phyloP scores from a whole-genome alignment of 306 rosid species.

The Elaeagnus macrophylla region DNA sequence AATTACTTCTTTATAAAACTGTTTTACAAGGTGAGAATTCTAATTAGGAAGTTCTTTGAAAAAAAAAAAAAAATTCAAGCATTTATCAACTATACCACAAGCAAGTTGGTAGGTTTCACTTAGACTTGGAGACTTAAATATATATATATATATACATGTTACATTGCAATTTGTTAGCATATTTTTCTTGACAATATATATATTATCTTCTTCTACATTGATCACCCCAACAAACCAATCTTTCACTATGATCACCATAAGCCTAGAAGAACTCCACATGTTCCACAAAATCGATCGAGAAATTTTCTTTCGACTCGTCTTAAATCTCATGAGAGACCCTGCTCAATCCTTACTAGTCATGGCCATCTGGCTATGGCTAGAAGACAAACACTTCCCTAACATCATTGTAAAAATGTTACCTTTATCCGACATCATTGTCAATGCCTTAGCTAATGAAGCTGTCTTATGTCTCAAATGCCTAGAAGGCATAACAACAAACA shows the following conservation, averaged over 20 bases:
- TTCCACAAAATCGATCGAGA: slow-evolving; percentile 35
- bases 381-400: slow-evolving; percentile 20
- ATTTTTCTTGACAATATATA: background rate
- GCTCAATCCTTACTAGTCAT: slow-evolving; percentile 35
- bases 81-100: no score
- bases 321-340: slow-evolving; percentile 8
- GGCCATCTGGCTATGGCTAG: slow-evolving; percentile 58
- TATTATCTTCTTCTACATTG: background rate
- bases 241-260: background rate
- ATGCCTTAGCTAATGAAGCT: slow-evolving; percentile 34
- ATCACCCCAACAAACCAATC: background rate
- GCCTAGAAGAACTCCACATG: slow-evolving; percentile 12
- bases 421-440: slow-evolving; percentile 10
- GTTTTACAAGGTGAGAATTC: no score
- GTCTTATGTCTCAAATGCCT: slow-evolving; percentile 28
- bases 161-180: background rate
- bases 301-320: slow-evolving; percentile 28
- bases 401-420: slow-evolving; percentile 14
- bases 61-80: no score
- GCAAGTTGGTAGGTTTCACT: background rate
- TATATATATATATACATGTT: background rate
- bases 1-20: no score
- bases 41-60: no score
- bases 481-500: slow-evolving; percentile 4
- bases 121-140: no score